Conservation (phyloP, 768 basidiomycete genomes). For the Saitozyma podzolica region DNA sequence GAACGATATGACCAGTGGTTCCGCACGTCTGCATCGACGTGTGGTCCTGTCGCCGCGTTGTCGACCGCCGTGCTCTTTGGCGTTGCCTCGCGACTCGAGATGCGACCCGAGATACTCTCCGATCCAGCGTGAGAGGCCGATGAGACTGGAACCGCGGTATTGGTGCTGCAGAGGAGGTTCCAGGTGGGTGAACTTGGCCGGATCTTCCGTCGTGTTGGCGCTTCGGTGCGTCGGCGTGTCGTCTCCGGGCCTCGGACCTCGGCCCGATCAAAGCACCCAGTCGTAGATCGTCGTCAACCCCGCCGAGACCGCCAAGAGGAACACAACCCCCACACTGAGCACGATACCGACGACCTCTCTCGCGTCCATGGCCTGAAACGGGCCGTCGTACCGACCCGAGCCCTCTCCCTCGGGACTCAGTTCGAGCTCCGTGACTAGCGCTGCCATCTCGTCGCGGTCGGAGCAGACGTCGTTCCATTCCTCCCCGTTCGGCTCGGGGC, state of each 20-base stretch:
- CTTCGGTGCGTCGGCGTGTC: too few species aligned
- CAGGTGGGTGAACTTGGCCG: too few species aligned
- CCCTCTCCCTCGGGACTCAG: slow-evolving; percentile 1
- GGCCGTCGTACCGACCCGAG: slow-evolving; percentile 21
- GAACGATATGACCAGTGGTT: slow-evolving; percentile 1
- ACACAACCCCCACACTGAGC: slow-evolving; percentile 25
- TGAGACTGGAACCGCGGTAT: too few species aligned
- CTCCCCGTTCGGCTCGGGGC: too few species aligned
- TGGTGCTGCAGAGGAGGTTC: too few species aligned
- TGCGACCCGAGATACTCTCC: too few species aligned
- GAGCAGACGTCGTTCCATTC: too few species aligned
- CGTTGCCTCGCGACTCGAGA: too few species aligned
- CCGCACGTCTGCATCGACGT: neutral
- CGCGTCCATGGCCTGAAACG: slow-evolving; percentile 34
- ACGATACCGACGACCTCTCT: slow-evolving; percentile 33
- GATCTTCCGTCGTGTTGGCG: too few species aligned
- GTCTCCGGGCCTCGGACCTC: too few species aligned
- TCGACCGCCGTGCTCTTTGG: too few species aligned
- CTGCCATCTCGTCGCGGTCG: neutral
- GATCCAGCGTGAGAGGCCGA: too few species aligned
- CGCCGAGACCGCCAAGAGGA: slow-evolving; percentile 34
- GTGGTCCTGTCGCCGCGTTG: neutral
- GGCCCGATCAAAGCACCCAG: slow-evolving; percentile 33
- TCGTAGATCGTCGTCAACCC: slow-evolving; percentile 47
- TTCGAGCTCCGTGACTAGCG: neutral